Percentiles rank a stretch among this genome's conserved stretches.
Conservation (phyloP, 306 rosid species). For the Lagenaria siceraria region DNA sequence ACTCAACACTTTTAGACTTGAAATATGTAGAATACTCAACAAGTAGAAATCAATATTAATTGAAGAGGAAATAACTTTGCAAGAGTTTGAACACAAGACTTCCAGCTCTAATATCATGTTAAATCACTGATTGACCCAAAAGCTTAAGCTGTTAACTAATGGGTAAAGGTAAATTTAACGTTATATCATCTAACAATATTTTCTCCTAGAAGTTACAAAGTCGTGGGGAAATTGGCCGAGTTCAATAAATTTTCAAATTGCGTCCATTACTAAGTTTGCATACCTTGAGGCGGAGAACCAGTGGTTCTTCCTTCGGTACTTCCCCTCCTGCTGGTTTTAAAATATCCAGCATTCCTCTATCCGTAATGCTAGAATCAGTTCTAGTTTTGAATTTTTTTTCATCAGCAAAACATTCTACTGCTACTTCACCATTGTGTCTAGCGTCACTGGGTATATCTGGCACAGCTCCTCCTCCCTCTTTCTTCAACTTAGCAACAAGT, state of each 20-base stretch:
- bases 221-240: not conserved
- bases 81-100: too few species aligned
- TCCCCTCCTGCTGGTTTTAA: slow-evolving; percentile 42
- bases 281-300: slow-evolving; percentile 95
- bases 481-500: slow-evolving; percentile 94
- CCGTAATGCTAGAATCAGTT: slow-evolving; percentile 25
- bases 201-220: not conserved
- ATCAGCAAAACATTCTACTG: slow-evolving; percentile 25
- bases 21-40: too few species aligned
- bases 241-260: not conserved
- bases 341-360: slow-evolving; percentile 35
- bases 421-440: slow-evolving; percentile 29
- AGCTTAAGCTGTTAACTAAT: too few species aligned
- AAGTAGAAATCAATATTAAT: too few species aligned
- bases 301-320: slow-evolving; percentile 57
- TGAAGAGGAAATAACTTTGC: too few species aligned
- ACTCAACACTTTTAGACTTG: too few species aligned
- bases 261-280: too few species aligned
- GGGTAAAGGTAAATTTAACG: too few species aligned
- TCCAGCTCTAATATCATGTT: too few species aligned
- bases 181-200: too few species aligned
- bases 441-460: slow-evolving; percentile 43
- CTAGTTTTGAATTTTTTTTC: slow-evolving; percentile 23
- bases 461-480: slow-evolving; percentile 63
- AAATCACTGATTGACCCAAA: too few species aligned